Evolutionary conservation across 176 grass and related monocot genomes (phyloP).

Genomic region (Tuctoria greenei): DNA sequence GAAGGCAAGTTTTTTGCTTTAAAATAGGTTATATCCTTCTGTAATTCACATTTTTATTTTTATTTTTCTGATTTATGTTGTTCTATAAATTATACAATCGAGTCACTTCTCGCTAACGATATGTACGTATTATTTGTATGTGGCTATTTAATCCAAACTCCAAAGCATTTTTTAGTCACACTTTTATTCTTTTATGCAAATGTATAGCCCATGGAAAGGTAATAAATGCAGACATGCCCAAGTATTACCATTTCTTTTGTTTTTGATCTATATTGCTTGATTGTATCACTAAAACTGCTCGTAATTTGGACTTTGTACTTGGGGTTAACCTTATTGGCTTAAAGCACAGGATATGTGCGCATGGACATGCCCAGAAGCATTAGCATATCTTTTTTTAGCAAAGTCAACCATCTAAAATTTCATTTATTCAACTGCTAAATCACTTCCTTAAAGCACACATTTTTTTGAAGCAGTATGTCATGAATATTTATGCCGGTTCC

Average conservation of each 20-base stretch:
- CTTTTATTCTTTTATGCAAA: not conserved
- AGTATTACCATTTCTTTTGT: slow-evolving; percentile 3
- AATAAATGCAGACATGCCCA: slow-evolving; percentile 14
- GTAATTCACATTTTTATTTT: not conserved
- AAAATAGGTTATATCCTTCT: not conserved
- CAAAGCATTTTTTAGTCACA: slow-evolving; percentile 3
- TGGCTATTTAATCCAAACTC: not conserved
- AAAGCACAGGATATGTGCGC: not conserved
- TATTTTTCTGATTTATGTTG: slow-evolving; percentile 4
- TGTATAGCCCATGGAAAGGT: not conserved
- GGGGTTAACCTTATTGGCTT: not conserved
- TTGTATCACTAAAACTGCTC: slow-evolving; percentile 14
- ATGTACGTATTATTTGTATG: not conserved
- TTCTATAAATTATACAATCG: not conserved
- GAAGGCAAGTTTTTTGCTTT: slow-evolving; percentile 58
- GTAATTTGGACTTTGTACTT: slow-evolving; percentile 21
- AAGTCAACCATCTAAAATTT: not conserved
- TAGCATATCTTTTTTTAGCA: not conserved
- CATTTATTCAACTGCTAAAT: not conserved
- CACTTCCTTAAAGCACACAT: slow-evolving; percentile 14
- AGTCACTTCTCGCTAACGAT: not conserved
- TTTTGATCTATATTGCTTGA: slow-evolving; percentile 1
- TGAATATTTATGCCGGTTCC: not conserved
- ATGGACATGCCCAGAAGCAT: too few species aligned
- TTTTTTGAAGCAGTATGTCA: slow-evolving; percentile 12